Evolutionary conservation across 768 basidiomycete genomes (phyloP).

Genomic region (Psilocybe azurescens): DNA sequence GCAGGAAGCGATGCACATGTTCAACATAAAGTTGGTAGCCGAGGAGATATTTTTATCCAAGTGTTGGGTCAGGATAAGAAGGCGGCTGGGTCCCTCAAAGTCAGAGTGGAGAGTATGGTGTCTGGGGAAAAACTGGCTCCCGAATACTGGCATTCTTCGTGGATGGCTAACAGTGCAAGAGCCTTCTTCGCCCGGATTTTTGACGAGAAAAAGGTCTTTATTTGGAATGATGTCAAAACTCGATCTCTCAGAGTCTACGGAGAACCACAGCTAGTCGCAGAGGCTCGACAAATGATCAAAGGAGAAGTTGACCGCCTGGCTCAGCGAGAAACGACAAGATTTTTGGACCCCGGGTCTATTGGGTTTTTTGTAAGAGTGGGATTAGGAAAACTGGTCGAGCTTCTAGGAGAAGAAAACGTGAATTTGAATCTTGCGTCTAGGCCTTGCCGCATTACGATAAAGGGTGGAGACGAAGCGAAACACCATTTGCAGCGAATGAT

Average conservation of each 20-base stretch:
- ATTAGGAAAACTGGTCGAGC: conserved; percentile 53
- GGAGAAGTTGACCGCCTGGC: conserved; percentile 53
- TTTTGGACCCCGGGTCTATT: conserved; percentile 42
- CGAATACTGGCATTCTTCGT: conserved; percentile 54
- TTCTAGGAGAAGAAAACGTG: conserved; percentile 59
- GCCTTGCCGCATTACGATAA: conserved; percentile 49
- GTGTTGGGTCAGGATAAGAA: conserved; percentile 59
- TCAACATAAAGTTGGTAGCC: conserved; percentile 24
- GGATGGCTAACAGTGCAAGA: conserved; percentile 33
- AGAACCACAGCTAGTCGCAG: conserved; percentile 38
- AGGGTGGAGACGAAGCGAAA: conserved; percentile 61
- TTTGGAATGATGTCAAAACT: conserved; percentile 51
- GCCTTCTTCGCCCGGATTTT: conserved; percentile 36
- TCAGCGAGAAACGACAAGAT: conserved; percentile 32
- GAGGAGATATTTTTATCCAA: conserved; percentile 40
- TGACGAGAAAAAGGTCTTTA: conserved; percentile 40
- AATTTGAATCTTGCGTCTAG: conserved; percentile 43
- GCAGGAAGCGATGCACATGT: conserved; percentile 29
- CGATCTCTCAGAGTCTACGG: conserved; percentile 54
- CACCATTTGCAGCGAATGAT: conserved; percentile 51
- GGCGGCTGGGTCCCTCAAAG: conserved; percentile 60
- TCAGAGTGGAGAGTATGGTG: conserved; percentile 59
- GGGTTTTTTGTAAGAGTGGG: conserved; percentile 58
- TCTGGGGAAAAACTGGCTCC: conserved; percentile 52
- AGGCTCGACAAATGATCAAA: conserved; percentile 49